Evolutionary conservation across 305 asterid genomes (phyloP), one percentile per base, ranked within the genome.

Genomic region (Fraxinus dipetala): DNA sequence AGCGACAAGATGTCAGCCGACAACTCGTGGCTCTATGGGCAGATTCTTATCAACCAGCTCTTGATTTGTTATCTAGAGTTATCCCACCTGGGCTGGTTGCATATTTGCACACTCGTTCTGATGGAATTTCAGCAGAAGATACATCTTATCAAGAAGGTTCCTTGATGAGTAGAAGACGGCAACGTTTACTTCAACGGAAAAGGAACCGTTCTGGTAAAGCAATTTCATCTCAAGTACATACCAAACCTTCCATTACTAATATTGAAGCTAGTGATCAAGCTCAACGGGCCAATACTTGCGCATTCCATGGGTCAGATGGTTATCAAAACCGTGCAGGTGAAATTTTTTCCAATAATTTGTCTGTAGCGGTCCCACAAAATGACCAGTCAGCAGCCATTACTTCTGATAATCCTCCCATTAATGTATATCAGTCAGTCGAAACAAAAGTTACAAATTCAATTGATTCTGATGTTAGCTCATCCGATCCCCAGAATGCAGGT

Each of bases 11-110:
- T 85, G 98, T 96, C 82, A 96, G 99, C 89, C 88, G 98, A 82
- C 99, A 96, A 84, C 99, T 96, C 85, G 99, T 96, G 82, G 97
- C 98, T 87, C 91, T 96, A 51, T 96, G 99, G 99, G 99, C 98
- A 0, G 99, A 96, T 89, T 94, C 98, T 87, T 94, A 96, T 89
- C 99, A 94, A 87, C 99, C 99, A 59, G 98, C 98, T 67, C 98
- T 96, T 89, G 97, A 92, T 87, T 86, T 94, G 86, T 90, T 93
- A 83, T 93, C 98, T 82, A 93, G 98, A 85, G 98, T 96, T 87
- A 89, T 96, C 78, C 99, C 99, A 45, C 99, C 99, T 80, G 99
- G 99, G 63, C 93, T 96, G 83, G 99, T 96, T 86, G 99, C 99
- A 18, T 96, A 96, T 89, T 86, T 96, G 90, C 93, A 94, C 84